Evolutionary conservation across 2,329 filamentous ascomycete species (phyloP).

Genomic region (Cladophialophora immunda): DNA sequence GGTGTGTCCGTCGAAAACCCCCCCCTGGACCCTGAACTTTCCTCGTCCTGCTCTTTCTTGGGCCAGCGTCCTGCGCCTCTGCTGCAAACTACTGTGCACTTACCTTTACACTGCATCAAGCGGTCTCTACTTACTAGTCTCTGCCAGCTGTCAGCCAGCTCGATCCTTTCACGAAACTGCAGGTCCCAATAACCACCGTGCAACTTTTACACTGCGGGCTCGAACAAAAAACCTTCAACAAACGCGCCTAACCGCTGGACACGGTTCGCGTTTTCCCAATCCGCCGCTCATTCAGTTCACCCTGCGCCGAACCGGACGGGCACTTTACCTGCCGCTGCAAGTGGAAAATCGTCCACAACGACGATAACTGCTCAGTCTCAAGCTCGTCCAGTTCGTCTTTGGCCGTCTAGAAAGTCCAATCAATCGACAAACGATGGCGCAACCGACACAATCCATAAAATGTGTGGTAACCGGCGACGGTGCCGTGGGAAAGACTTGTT

Average conservation of each 20-base stretch:
- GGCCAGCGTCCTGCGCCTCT: conserved; percentile 13
- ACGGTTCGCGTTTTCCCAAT: conserved; percentile 31
- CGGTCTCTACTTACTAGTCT: conserved; percentile 2
- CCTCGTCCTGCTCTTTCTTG: conserved; percentile 19
- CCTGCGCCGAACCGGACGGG: background rate
- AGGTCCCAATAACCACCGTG: conserved; percentile 26
- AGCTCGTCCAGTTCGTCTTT: background rate
- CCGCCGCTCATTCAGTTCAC: conserved; percentile 3
- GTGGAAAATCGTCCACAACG: background rate
- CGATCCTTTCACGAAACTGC: conserved; percentile 17
- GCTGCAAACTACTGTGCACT: conserved; percentile 10
- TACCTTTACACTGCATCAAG: conserved; percentile 16
- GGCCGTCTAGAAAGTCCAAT: background rate
- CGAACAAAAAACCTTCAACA: conserved; percentile 11
- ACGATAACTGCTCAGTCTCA: background rate
- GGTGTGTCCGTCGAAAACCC: conserved; percentile 1
- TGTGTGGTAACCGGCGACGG: conserved; percentile 99
- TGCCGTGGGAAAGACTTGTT: conserved; percentile 99
- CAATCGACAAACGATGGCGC: conserved; percentile 28
- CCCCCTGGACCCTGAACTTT: conserved; percentile 31
- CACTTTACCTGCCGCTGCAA: background rate
- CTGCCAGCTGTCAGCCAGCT: conserved; percentile 6
- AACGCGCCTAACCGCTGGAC: conserved; percentile 35
- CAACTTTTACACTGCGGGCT: conserved; percentile 29
- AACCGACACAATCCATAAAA: conserved; percentile 57